Conservation (phyloP, 2,329 filamentous ascomycete genomes). For the Metarhizium guizhouense region DNA sequence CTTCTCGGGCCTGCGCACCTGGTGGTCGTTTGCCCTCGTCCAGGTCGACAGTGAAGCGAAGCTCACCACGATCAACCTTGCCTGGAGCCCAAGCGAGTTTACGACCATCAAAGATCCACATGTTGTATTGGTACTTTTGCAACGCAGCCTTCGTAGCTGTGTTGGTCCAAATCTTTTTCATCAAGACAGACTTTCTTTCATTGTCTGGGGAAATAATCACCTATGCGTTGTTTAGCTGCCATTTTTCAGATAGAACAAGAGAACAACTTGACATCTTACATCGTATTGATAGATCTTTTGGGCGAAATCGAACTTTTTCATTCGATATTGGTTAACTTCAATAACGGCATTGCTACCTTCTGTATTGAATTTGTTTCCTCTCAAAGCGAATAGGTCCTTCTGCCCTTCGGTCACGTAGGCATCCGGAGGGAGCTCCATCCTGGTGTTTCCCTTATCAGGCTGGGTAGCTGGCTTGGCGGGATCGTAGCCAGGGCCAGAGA, state of each 20-base stretch:
- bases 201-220: constrained; percentile 54
- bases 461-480: constrained; percentile 26
- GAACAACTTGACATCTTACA: constrained; percentile 42
- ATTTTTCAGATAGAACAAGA: not conserved
- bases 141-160: constrained; percentile 47
- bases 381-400: constrained; percentile 25
- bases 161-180: constrained; percentile 71
- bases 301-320: constrained; percentile 46
- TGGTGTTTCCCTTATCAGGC: constrained; percentile 29
- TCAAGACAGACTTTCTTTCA: constrained; percentile 52
- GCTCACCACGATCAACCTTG: constrained; percentile 34
- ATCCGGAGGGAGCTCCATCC: constrained; percentile 50
- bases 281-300: constrained; percentile 75
- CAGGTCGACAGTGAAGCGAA: constrained; percentile 59
- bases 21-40: constrained; percentile 52
- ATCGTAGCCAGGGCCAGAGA: constrained; percentile 30
- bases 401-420: constrained; percentile 34
- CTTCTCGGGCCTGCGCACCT: constrained; percentile 19
- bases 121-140: constrained; percentile 30
- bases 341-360: constrained; percentile 46
- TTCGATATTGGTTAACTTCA: constrained; percentile 66
- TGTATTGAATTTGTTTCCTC: constrained; percentile 39
- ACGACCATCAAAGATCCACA: constrained; percentile 73
- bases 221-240: constrained; percentile 29
- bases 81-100: constrained; percentile 68